A percentile compares a stretch with the other conserved stretches of the same genome.
These are phyloP conservation scores for Aspergillus ochraceoroseus DNA, from an alignment of 2,329 filamentous ascomycete genomes.

Conservation along the genomic window DNA sequence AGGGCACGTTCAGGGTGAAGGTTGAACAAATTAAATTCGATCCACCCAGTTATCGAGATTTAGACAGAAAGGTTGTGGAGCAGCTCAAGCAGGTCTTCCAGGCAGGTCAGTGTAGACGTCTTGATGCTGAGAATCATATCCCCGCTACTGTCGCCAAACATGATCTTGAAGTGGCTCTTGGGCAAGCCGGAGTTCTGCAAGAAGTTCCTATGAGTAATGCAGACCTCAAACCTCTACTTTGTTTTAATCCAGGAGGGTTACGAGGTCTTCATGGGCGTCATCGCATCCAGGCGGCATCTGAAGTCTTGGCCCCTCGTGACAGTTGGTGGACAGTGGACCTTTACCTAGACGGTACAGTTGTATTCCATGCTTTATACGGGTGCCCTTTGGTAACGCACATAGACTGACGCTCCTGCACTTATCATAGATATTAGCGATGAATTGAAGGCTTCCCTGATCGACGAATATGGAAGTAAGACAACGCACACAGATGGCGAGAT, in stretches of 20 bases:
- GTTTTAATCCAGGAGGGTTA: conserved; percentile 23
- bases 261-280: conserved; percentile 26
- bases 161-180: conserved; percentile 18
- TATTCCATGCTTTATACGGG: no score
- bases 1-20: conserved; percentile 23
- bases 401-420: no score
- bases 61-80: conserved; percentile 24
- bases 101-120: conserved; percentile 21
- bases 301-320: conserved; percentile 21
- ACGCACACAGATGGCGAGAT: no score
- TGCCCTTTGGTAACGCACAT: no score
- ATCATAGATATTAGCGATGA: conserved; percentile 15
- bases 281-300: conserved; percentile 17
- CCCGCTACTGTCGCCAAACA: conserved; percentile 27
- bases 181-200: conserved; percentile 6
- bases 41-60: conserved; percentile 14
- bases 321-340: conserved; percentile 32
- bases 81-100: conserved; percentile 21
- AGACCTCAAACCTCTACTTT: conserved; percentile 17
- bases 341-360: conserved; percentile 28
- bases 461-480: conserved; percentile 13
- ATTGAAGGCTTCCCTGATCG: conserved; percentile 12
- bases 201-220: conserved; percentile 9
- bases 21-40: conserved; percentile 24
- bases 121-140: conserved; percentile 30